Base-by-base conservation (phyloP, 2,329 filamentous ascomycete species). In the Alternaria gaisen region DNA sequence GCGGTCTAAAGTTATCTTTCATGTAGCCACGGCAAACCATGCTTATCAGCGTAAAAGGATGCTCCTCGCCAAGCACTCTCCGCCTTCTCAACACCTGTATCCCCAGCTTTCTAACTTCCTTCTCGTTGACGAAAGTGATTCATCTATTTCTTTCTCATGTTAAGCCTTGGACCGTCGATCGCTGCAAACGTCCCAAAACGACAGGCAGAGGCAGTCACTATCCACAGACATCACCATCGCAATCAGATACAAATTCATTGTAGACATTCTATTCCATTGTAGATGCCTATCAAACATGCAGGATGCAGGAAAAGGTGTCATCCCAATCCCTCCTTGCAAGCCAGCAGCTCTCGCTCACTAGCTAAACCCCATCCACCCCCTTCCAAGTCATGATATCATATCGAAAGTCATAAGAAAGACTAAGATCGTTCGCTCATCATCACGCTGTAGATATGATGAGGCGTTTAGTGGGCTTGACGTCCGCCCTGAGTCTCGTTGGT, bases 401-500 rank as follows among this genome's bases (percentile, higher is more conserved):
- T 64, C 64, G 50, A 62, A 67, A 50, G 61, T 69, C 60, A 60
- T 66, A 63, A 60, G 24, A 59, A 60, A 20, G 24, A 26, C 24
- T 26, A 26, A 20, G 38, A 50, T 26, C 14, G 18, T 36, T 16
- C 30, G 46, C 22, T 30, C 6, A 40, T 54, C 56, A 47, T 54
- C 58, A 62, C 11, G 11, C 28, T 18, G 38, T 12, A 16, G 47
- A 42, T 44, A 40, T 18, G 22, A 36, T 30, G 38, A 60, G 46
- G 26, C 51, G 51, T 53, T 64, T 76, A 77, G 70, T 78, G 76
- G 9, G 70, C 68, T 30, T 75, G 62, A 51, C 70, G 67, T 28
- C 71, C 60, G 42, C 81, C 81, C 63, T 77, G 71, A 53, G 74
- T 73, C 68, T 79, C 72, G 74, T 83, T 83, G 61, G 75, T 80